phyloP scores from a whole-genome alignment of 345 rosid genomes.

The Turritis glabra region DNA sequence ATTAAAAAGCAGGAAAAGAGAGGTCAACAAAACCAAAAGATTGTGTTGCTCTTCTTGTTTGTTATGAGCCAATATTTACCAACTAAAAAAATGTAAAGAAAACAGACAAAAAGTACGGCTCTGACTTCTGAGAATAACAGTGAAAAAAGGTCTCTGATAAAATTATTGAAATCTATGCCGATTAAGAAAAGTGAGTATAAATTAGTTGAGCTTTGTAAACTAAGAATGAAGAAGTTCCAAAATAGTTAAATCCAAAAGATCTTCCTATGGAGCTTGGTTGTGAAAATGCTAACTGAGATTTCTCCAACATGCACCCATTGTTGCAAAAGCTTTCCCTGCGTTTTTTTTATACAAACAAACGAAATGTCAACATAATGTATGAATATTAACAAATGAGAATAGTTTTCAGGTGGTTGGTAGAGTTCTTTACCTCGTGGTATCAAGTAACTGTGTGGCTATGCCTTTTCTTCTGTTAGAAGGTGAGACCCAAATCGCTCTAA shows the following conservation, averaged over 20 bases:
- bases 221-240: slow-evolving; percentile 50
- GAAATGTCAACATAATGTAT: neutral
- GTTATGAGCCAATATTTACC: neutral
- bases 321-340: slow-evolving; percentile 67
- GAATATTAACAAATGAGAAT: neutral
- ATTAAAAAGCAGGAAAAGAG: too few species aligned
- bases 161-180: neutral
- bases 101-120: neutral
- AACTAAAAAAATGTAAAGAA: neutral
- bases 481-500: slow-evolving; percentile 90
- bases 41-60: too few species aligned
- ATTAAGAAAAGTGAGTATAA: neutral
- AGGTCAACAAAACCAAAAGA: too few species aligned
- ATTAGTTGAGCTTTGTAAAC: slow-evolving; percentile 50
- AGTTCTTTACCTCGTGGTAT: slow-evolving; percentile 64
- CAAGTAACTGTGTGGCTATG: slow-evolving; percentile 68
- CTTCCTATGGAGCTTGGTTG: slow-evolving; percentile 70
- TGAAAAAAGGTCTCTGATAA: too few species aligned
- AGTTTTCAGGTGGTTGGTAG: neutral
- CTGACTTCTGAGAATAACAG: neutral
- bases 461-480: slow-evolving; percentile 79
- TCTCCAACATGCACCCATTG: slow-evolving; percentile 44
- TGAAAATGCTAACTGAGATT: slow-evolving; percentile 73
- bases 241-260: slow-evolving; percentile 63
- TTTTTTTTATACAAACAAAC: slow-evolving; percentile 1